phyloP scores from a whole-genome alignment of 768 basidiomycete species.

The Russula sp. region DNA sequence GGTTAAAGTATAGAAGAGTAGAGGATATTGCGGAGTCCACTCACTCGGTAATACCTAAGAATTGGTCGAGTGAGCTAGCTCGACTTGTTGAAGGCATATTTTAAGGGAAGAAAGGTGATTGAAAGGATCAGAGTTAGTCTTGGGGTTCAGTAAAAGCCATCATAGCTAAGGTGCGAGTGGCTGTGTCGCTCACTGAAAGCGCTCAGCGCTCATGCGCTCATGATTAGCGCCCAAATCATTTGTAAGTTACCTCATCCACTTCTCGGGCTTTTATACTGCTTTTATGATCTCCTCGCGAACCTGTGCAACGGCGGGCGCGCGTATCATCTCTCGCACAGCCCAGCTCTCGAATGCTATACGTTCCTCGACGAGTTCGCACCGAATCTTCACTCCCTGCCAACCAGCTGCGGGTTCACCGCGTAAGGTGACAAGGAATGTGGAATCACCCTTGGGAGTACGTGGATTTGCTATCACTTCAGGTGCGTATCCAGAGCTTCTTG shows the following conservation, averaged over 20 bases:
- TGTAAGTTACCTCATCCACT: no score
- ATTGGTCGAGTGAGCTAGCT: slow-evolving; percentile 1
- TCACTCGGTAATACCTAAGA: slow-evolving; percentile 6
- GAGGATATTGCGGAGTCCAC: not conserved
- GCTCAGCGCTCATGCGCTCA: no score
- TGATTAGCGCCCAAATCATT: not conserved
- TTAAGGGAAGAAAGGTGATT: no score
- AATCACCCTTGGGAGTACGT: not conserved
- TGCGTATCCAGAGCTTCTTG: not conserved
- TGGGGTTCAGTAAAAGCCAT: not conserved
- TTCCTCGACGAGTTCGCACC: not conserved
- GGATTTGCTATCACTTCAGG: slow-evolving; percentile 15
- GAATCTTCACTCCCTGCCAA: not conserved
- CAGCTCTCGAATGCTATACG: slow-evolving; percentile 4
- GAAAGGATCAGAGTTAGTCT: not conserved
- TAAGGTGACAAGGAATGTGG: not conserved
- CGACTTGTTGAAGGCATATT: not conserved
- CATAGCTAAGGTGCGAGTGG: not conserved
- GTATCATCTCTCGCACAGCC: slow-evolving; percentile 3
- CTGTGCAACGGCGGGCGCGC: slow-evolving; percentile 3
- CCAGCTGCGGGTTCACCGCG: not conserved
- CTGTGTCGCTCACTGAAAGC: not conserved
- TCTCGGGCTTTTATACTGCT: no score
- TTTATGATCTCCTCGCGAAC: slow-evolving; percentile 13
- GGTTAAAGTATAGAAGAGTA: not conserved